These are phyloP conservation scores for Barnettozyma vustinii DNA, from an alignment of 805 yeast species.

Conservation along the genomic window DNA sequence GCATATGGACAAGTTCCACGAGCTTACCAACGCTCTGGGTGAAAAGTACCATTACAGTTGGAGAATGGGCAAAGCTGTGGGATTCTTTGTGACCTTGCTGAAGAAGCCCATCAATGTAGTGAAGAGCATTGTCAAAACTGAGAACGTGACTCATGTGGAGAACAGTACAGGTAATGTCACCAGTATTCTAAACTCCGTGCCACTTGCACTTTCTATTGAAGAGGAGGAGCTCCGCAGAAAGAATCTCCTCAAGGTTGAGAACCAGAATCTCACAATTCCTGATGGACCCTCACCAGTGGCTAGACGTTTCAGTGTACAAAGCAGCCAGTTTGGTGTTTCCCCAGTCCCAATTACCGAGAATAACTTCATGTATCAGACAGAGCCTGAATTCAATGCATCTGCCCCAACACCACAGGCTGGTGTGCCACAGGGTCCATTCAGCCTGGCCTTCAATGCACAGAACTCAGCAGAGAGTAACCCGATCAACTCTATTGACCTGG, in stretches of 20 bases:
- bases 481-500: conserved; percentile 7
- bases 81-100: conserved; percentile 35
- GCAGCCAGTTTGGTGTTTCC: background rate
- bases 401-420: conserved; percentile 9
- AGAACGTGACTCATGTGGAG: conserved; percentile 18
- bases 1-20: conserved; percentile 38
- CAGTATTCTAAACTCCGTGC: conserved; percentile 20
- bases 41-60: conserved; percentile 61
- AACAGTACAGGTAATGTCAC: conserved; percentile 20
- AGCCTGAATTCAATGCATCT: background rate
- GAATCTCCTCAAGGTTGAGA: background rate
- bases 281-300: conserved; percentile 1
- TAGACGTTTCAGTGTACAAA: conserved; percentile 2
- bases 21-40: conserved; percentile 42
- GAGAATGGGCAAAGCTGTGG: conserved; percentile 56
- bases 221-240: conserved; percentile 14
- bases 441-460: conserved; percentile 8
- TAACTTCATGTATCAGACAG: conserved; percentile 2
- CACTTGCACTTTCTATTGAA: conserved; percentile 17
- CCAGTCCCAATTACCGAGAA: background rate
- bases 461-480: conserved; percentile 7
- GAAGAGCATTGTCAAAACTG: conserved; percentile 21
- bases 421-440: conserved; percentile 5
- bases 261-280: background rate
- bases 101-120: conserved; percentile 27